Evolutionary conservation across 768 basidiomycete genomes (phyloP).

Genomic region (Calocybe cyanea): DNA sequence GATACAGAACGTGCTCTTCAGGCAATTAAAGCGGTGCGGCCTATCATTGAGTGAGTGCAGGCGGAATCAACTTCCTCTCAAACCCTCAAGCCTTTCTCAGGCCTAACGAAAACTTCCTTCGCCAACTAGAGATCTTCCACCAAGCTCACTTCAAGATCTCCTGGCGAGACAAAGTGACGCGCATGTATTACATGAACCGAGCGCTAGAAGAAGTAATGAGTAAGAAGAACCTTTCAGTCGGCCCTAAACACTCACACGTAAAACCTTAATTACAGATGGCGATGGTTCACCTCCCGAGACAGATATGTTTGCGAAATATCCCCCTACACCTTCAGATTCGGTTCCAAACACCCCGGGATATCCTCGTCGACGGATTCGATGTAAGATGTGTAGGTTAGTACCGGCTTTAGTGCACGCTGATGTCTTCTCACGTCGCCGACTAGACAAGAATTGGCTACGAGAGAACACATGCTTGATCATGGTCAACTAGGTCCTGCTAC

Average conservation of each 20-base stretch:
- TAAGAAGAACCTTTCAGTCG: slow-evolving; percentile 24
- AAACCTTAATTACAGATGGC: slow-evolving; percentile 50
- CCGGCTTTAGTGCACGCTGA: neutral
- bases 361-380: slow-evolving; percentile 65
- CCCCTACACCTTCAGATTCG: slow-evolving; percentile 61
- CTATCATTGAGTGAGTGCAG: slow-evolving; percentile 57
- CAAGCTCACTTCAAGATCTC: slow-evolving; percentile 66
- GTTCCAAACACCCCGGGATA: slow-evolving; percentile 54
- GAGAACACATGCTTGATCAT: slow-evolving; percentile 94
- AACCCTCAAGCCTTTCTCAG: slow-evolving; percentile 32
- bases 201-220: slow-evolving; percentile 75
- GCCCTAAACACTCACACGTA: slow-evolving; percentile 15
- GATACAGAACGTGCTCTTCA: slow-evolving; percentile 62
- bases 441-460: slow-evolving; percentile 79
- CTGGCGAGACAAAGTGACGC: slow-evolving; percentile 60
- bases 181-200: slow-evolving; percentile 83
- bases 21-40: slow-evolving; percentile 62
- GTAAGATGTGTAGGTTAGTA: slow-evolving; percentile 83
- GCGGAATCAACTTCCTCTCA: neutral
- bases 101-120: slow-evolving; percentile 81
- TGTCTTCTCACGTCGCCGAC: neutral
- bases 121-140: slow-evolving; percentile 80
- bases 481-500: slow-evolving; percentile 72
- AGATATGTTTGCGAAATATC: slow-evolving; percentile 76
- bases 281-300: slow-evolving; percentile 62